A percentile compares a stretch with the other conserved stretches of the same genome.
phyloP scores from a whole-genome alignment of 305 asterid species.

The Fraxinus platypoda region DNA sequence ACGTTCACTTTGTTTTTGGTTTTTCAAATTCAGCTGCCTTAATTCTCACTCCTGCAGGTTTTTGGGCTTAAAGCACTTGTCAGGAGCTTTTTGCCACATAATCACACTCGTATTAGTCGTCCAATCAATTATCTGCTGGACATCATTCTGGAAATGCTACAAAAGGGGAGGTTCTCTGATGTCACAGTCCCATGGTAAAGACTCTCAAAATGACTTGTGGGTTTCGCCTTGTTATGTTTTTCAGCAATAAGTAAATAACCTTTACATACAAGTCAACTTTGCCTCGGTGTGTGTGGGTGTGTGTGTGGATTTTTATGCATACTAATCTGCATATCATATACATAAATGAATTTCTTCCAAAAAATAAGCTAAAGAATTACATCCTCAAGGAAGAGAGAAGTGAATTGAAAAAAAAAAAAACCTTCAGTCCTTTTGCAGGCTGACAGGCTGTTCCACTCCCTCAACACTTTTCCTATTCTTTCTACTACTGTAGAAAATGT shows the following conservation, averaged over 20 bases:
- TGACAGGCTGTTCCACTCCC: constrained; percentile 3
- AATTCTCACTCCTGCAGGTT: constrained; percentile 47
- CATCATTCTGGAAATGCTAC: constrained; percentile 64
- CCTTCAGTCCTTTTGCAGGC: background rate
- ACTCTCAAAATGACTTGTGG: constrained; percentile 20
- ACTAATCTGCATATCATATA: constrained; percentile 6
- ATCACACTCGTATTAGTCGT: constrained; percentile 38
- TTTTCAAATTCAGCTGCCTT: constrained; percentile 20
- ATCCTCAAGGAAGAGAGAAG: background rate
- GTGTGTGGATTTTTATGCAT: background rate
- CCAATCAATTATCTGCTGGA: constrained; percentile 57
- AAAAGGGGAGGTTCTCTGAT: constrained; percentile 41
- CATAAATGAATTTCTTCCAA: constrained; percentile 4
- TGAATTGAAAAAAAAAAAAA: background rate
- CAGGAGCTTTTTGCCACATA: constrained; percentile 70
- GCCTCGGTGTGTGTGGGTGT: background rate
- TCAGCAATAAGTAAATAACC: background rate
- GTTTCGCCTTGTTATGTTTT: constrained; percentile 16
- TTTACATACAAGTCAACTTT: background rate
- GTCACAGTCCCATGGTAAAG: constrained; percentile 56
- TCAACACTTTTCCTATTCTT: background rate
- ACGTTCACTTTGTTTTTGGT: constrained; percentile 13
- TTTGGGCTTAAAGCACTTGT: constrained; percentile 85
- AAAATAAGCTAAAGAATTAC: background rate
- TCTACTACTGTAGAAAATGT: background rate